phyloP scores from a whole-genome alignment of 2,329 filamentous ascomycete genomes.

The Aureobasidium pullulans region DNA sequence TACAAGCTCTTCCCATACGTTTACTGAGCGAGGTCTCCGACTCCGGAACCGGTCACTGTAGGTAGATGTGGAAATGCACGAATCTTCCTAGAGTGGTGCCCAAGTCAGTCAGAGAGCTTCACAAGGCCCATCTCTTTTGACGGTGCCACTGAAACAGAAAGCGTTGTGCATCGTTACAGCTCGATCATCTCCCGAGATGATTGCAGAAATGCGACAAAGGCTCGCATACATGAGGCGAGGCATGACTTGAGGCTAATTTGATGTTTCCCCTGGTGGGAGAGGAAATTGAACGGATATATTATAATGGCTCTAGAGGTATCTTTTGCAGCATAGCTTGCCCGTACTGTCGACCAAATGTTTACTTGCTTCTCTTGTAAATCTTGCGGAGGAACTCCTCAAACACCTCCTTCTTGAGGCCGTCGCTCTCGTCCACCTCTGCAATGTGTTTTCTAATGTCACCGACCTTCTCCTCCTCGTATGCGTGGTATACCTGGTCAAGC shows the following conservation, averaged over 20 bases:
- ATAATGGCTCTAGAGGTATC: slow-evolving; percentile 9
- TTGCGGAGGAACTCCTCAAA: slow-evolving; percentile 88
- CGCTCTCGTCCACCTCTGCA: slow-evolving; percentile 69
- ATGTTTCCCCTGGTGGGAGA: neutral
- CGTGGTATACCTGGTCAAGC: slow-evolving; percentile 73
- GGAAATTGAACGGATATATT: neutral
- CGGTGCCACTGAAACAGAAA: too few relatives aligned
- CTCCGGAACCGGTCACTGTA: too few relatives aligned
- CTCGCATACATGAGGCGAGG: neutral
- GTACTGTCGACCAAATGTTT: slow-evolving; percentile 29
- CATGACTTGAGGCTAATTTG: neutral
- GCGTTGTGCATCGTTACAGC: too few relatives aligned
- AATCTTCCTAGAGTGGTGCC: too few relatives aligned
- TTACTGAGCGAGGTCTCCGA: slow-evolving; percentile 18
- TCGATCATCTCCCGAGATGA: too few relatives aligned
- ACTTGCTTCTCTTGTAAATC: slow-evolving; percentile 98
- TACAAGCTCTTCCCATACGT: slow-evolving; percentile 33
- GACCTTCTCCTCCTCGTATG: slow-evolving; percentile 84
- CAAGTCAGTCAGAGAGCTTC: too few relatives aligned
- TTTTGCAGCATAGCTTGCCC: slow-evolving; percentile 5
- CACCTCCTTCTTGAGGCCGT: slow-evolving; percentile 81
- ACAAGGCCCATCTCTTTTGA: too few relatives aligned
- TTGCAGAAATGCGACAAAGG: too few relatives aligned
- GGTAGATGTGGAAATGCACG: too few relatives aligned
- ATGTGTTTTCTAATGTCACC: slow-evolving; percentile 72